Evolutionary conservation across 1,139 yeast genomes (phyloP), one percentile per base, ranked within the genome.

Genomic region (Suhomyces anneliseae): DNA sequence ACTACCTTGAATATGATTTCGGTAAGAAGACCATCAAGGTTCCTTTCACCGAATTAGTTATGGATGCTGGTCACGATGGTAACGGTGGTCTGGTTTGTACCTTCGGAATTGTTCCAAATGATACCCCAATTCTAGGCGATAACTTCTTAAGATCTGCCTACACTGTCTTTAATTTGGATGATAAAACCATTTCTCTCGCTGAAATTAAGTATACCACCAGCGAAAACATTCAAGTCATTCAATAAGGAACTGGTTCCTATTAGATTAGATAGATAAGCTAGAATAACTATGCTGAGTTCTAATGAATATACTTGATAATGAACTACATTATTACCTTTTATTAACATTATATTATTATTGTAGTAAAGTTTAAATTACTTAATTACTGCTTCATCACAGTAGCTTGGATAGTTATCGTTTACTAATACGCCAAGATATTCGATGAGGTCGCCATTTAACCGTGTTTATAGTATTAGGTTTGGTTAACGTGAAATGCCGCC

Each of bases 101-200:
- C 36, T 56, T 63, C 24, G 65, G 59, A 4, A 45, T 59, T 29
- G 46, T 51, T 12, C 57, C 61, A 12, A 48, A 53, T 29, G 49
- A 49, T 32, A 36, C 41, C 15, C 46, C 52, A 8, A 58, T 68
- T 32, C 56, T 70, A 45, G 76, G 75, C 4, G 71, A 65, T 52
- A 67, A 69, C 57, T 70, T 73, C 54, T 64, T 73, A 53, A 68
- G 77, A 53, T 60, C 63, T 37, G 63, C 66, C 38, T 74, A 73
- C 55, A 53, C 69, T 6, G 72, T 72, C 12, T 71, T 69, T 54
- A 62, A 73, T 55, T 64, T 72, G 53, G 78, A 72, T 27, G 70
- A 67, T 45, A 60, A 67, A 48, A 62, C 64, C 32, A 62, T 72
- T 14, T 66, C 74, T 2, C 51, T 74, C 49, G 78, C 76, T 7